Evolutionary conservation across 2,329 filamentous ascomycete species (phyloP).

Genomic region (Colletotrichum siamense): DNA sequence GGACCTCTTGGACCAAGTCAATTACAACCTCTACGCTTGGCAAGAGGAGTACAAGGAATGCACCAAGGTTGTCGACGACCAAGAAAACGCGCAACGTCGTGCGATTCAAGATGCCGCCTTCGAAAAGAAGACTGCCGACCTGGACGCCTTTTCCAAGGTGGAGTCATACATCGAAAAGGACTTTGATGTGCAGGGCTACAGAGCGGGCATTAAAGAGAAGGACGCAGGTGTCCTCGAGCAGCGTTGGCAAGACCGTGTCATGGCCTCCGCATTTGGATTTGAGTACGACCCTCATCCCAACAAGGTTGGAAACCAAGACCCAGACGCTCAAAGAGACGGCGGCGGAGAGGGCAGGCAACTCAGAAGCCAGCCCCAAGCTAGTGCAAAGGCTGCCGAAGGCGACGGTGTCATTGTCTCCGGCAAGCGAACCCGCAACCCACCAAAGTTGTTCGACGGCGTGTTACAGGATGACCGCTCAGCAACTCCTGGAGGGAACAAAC

Average conservation of each 20-base stretch:
- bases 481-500: conserved; percentile 44
- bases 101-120: conserved; percentile 53
- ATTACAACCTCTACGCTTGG: conserved; percentile 53
- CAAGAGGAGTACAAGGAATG: conserved; percentile 60
- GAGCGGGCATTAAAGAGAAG: conserved; percentile 42
- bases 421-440: conserved; percentile 60
- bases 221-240: conserved; percentile 48
- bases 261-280: conserved; percentile 66
- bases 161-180: conserved; percentile 55
- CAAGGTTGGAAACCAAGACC: conserved; percentile 65
- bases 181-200: conserved; percentile 60
- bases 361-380: conserved; percentile 62
- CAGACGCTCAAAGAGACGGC: conserved; percentile 60
- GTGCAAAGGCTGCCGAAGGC: conserved; percentile 63
- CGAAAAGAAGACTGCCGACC: conserved; percentile 48
- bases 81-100: conserved; percentile 61
- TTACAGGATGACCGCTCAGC: conserved; percentile 54
- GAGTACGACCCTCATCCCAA: conserved; percentile 64
- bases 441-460: conserved; percentile 55
- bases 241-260: conserved; percentile 56
- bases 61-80: conserved; percentile 58
- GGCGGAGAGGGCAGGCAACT: conserved; percentile 58
- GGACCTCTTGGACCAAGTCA: conserved; percentile 47
- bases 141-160: conserved; percentile 35
- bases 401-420: conserved; percentile 48